These are phyloP conservation scores for Dipodascopsis uninucleata DNA, from an alignment of 805 yeast species.

Conservation along the genomic window DNA sequence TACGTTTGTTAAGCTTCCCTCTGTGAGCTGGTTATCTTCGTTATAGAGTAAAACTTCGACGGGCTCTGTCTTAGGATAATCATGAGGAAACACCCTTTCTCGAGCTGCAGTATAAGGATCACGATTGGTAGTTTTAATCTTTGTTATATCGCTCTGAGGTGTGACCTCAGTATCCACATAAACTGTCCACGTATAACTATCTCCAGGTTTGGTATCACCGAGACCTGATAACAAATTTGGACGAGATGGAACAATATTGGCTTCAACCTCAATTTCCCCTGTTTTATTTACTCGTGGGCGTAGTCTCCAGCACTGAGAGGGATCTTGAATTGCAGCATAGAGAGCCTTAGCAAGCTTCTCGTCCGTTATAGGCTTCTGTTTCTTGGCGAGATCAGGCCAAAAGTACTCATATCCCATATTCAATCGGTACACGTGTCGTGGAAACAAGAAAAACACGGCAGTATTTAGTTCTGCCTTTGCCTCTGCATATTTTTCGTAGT, in stretches of 20 bases:
- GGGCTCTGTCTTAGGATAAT: constrained; percentile 14
- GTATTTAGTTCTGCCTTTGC: constrained; percentile 18
- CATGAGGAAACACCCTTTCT: constrained; percentile 41
- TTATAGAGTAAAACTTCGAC: constrained; percentile 73
- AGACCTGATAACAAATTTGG: constrained; percentile 22
- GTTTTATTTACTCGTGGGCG: constrained; percentile 12
- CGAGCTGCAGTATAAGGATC: constrained; percentile 62
- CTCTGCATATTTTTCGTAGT: constrained; percentile 8
- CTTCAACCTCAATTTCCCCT: constrained; percentile 16
- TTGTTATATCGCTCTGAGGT: constrained; percentile 68
- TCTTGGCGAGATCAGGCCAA: constrained; percentile 16
- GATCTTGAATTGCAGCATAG: constrained; percentile 18
- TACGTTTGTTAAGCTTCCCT: constrained; percentile 78
- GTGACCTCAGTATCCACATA: constrained; percentile 55
- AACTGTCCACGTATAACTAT: constrained; percentile 50
- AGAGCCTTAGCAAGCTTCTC: constrained; percentile 11
- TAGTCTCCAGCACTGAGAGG: constrained; percentile 11
- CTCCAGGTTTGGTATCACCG: constrained; percentile 14
- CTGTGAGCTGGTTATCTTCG: constrained; percentile 58
- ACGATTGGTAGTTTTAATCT: constrained; percentile 81
- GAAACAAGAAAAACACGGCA: constrained; percentile 17
- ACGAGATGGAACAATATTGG: constrained; percentile 4
- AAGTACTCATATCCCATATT: constrained; percentile 15
- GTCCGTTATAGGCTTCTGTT: background rate
- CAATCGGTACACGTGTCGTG: constrained; percentile 23